Evolutionary conservation across 805 yeast species (phyloP).

Genomic region (Candida schatavii): DNA sequence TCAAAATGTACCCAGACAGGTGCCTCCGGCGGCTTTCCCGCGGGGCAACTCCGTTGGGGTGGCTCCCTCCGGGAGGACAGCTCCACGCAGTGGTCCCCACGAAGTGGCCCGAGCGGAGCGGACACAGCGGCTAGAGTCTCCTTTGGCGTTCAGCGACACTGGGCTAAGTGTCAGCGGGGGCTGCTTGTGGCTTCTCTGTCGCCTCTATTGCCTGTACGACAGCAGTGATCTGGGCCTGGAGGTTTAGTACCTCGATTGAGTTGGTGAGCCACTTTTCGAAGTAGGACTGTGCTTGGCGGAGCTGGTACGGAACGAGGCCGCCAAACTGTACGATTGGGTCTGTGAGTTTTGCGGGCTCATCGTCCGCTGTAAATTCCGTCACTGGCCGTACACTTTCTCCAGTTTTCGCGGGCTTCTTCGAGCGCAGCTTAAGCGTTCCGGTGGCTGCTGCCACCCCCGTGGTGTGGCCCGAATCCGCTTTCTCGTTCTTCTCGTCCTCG

Average conservation of each 20-base stretch:
- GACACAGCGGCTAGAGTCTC: too few relatives aligned
- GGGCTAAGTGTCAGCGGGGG: too few relatives aligned
- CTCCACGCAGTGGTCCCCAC: neutral
- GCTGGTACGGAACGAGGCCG: constrained; percentile 41
- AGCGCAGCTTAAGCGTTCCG: constrained; percentile 9
- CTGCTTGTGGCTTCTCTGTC: too few relatives aligned
- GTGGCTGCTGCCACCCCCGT: neutral
- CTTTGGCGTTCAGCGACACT: too few relatives aligned
- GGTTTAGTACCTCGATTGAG: constrained; percentile 18
- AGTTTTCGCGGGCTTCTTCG: neutral
- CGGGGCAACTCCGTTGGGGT: neutral
- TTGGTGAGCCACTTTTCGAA: constrained; percentile 32
- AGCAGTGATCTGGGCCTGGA: constrained; percentile 18
- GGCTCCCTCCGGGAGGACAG: neutral
- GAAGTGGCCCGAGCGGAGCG: neutral
- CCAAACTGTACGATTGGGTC: constrained; percentile 49
- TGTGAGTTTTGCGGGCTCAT: constrained; percentile 4
- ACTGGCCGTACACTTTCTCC: neutral
- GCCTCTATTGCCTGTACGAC: constrained; percentile 16
- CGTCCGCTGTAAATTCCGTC: neutral
- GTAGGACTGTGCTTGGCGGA: constrained; percentile 34
- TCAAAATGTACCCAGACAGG: too few relatives aligned
- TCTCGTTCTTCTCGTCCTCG: constrained; percentile 3
- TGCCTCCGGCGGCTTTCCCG: neutral
- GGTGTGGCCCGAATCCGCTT: neutral